Percentiles rank a stretch among this genome's conserved stretches.
Conservation (phyloP, 257 asterid genomes). For the Petrea volubilis region DNA sequence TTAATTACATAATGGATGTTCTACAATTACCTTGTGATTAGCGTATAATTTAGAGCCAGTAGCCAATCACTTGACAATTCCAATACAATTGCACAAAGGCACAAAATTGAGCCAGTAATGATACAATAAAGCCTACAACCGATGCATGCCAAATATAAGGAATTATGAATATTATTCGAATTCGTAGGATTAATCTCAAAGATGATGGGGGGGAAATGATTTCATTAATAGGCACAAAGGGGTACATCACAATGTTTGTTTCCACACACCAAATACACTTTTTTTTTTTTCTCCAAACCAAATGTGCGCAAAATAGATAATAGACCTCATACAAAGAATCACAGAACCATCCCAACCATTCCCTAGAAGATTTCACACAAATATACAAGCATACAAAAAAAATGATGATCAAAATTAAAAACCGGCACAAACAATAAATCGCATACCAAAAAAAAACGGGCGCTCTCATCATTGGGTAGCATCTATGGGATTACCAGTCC, state of each 20-base stretch:
- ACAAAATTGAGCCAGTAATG: no score
- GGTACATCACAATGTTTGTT: slow-evolving; percentile 20
- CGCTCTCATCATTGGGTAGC: slow-evolving; percentile 44
- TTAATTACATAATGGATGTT: no score
- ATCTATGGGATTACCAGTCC: slow-evolving; percentile 84
- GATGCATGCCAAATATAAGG: no score
- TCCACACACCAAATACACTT: slow-evolving; percentile 31
- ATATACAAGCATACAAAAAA: slow-evolving; percentile 41
- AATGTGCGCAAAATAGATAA: slow-evolving; percentile 22
- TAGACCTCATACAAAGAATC: slow-evolving; percentile 26
- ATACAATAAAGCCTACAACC: no score
- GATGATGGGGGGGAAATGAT: slow-evolving; percentile 10
- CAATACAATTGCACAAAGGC: no score
- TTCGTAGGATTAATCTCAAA: no score
- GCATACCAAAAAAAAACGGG: slow-evolving; percentile 21
- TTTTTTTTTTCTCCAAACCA: slow-evolving; percentile 22
- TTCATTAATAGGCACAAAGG: slow-evolving; percentile 34
- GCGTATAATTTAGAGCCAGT: no score
- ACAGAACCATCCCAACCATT: slow-evolving; percentile 24
- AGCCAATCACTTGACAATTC: no score
- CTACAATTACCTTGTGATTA: no score
- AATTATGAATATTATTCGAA: no score
- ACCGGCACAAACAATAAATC: slow-evolving; percentile 23
- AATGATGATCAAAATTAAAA: slow-evolving; percentile 34
- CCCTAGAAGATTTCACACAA: slow-evolving; percentile 37